Evolutionary conservation across 768 basidiomycete species (phyloP), one percentile per base, ranked within the genome.

Genomic region (Suillus brevipes): DNA sequence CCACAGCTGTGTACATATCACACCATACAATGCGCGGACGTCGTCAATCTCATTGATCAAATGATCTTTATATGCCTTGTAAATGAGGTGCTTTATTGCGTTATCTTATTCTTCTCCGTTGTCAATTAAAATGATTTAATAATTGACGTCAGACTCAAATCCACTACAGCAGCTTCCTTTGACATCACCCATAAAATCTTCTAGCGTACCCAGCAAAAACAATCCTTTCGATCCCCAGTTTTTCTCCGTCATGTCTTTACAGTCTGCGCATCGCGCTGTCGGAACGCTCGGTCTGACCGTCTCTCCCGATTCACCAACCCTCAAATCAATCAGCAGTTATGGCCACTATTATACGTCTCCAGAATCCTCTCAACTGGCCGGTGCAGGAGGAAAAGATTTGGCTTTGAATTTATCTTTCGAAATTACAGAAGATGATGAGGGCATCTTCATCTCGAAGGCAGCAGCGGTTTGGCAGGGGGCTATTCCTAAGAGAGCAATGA

Each of bases 21-120:
- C 40, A 3, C 10, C 25, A 28, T 18, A 28, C 25, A 42, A 59
- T 59, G 58, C 31, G 58, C 12, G 37, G 38, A 38, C 57, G 25
- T 18, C 9, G 23, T 3, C 25, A 20, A 28, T 28, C 25, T 28
- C 58, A 59, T 25, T 42, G 58, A 59, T 6, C 58, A 31, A 42
- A 3, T 59, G 40, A 40, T 31, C 40, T 9, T 7, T 9, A 34
- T 28, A 59, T 20, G 25, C 6, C 58, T 14, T 59, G 18, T 42
- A 42, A 59, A 59, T 58, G 58, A 59, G 58, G 58, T 59, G 58
- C 58, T 58, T 58, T 25, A 55, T 42, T 42, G 40, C 28, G 58
- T 59, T 42, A 59, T 59, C 58, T 59, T 38, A 59, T 42, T 42
- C 40, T 59, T 59, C 58, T 59, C 20, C 25, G 28, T 42, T 59